phyloP scores from a whole-genome alignment of 2,329 filamentous ascomycete species.

The Fusarium hostae region DNA sequence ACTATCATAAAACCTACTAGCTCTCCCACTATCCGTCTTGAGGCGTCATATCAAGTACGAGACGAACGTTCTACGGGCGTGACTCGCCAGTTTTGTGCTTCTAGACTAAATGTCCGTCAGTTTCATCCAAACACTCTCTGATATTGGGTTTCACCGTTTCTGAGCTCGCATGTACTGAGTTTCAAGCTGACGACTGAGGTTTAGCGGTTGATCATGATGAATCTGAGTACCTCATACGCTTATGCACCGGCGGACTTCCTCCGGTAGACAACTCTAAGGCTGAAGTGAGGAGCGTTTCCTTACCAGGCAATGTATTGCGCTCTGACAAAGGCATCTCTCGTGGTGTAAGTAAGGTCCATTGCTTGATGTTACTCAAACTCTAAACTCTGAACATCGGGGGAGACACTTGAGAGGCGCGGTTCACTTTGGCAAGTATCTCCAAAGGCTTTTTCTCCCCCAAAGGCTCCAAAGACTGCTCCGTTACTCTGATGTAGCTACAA shows the following conservation, averaged over 20 bases:
- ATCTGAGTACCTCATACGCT: neutral
- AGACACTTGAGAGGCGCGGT: neutral
- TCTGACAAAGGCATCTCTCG: neutral
- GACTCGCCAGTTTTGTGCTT: neutral
- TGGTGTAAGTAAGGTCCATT: neutral
- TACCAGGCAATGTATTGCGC: neutral
- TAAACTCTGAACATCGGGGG: neutral
- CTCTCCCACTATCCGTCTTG: neutral
- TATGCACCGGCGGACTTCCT: neutral
- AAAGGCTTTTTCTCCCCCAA: neutral
- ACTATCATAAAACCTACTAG: neutral
- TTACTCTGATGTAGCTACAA: neutral
- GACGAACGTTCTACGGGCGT: slow-evolving; percentile 3
- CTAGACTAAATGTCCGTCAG: slow-evolving; percentile 3
- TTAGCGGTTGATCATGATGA: neutral
- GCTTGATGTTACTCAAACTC: neutral
- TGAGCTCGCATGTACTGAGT: neutral
- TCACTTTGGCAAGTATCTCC: neutral
- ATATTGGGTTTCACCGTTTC: neutral
- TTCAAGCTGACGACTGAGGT: neutral
- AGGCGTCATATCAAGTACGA: slow-evolving; percentile 5
- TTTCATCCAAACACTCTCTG: slow-evolving; percentile 1
- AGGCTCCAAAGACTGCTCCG: neutral
- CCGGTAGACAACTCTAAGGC: neutral
- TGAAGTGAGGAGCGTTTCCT: neutral